Percentiles rank a stretch among this genome's conserved stretches.
These are phyloP conservation scores for Phytophthora syringae DNA, from an alignment of 352 stramenopile species.

Conservation along the genomic window DNA sequence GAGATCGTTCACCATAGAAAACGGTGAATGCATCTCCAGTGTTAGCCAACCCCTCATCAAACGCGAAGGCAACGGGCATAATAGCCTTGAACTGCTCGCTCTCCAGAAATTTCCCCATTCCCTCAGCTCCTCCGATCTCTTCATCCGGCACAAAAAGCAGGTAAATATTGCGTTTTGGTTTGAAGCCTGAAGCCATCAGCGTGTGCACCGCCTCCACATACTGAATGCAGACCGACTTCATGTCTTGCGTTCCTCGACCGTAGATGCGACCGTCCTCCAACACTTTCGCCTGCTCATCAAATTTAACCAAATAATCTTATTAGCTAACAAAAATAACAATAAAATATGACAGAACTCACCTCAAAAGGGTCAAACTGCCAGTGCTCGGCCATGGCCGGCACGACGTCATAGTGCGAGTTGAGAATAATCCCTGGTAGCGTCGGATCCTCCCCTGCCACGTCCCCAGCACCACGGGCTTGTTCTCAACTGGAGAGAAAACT, in stretches of 20 bases:
- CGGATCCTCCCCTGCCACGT: conserved; percentile 90
- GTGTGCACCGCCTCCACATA: conserved; percentile 93
- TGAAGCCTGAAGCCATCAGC: conserved; percentile 70
- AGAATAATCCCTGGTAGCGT: conserved; percentile 90
- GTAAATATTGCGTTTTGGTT: conserved; percentile 89
- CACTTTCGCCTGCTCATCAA: conserved; percentile 65
- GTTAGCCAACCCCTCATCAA: conserved; percentile 96
- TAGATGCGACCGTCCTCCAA: conserved; percentile 93
- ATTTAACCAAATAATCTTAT: background rate
- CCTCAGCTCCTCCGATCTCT: conserved; percentile 91
- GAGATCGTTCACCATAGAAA: conserved; percentile 96
- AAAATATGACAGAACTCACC: conserved; percentile 33
- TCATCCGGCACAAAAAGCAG: conserved; percentile 95
- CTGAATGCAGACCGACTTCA: conserved; percentile 97
- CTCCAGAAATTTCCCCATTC: conserved; percentile 93
- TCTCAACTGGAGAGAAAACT: conserved; percentile 61
- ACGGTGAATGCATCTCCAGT: conserved; percentile 91
- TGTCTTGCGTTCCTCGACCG: conserved; percentile 94
- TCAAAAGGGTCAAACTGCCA: conserved; percentile 95
- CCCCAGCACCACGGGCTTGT: conserved; percentile 91
- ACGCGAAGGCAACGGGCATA: conserved; percentile 86
- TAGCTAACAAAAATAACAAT: conserved; percentile 1
- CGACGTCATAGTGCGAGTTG: conserved; percentile 98
- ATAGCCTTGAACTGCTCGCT: conserved; percentile 85
- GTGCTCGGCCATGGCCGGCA: conserved; percentile 87